phyloP scores from a whole-genome alignment of 306 rosid species.

The Trifolium dubium region DNA sequence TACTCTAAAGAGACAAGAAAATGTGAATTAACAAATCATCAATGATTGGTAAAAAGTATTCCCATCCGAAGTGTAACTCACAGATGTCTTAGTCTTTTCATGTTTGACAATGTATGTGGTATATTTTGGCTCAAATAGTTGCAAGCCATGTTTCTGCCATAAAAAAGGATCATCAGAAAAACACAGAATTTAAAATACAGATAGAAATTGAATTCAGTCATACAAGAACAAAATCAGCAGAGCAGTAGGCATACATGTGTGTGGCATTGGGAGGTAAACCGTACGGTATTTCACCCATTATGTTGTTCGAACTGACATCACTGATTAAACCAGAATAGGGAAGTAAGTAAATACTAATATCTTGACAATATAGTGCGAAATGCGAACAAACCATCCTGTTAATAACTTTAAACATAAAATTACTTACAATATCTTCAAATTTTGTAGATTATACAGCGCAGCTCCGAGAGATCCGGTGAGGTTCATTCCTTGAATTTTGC shows the following conservation, averaged over 20 bases:
- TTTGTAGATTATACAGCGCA: constrained; percentile 61
- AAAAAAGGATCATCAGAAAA: constrained; percentile 41
- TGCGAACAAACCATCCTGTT: neutral
- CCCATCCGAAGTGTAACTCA: constrained; percentile 48
- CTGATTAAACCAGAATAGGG: constrained; percentile 52
- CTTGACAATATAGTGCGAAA: neutral
- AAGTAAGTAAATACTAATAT: constrained; percentile 4
- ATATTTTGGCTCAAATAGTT: constrained; percentile 65
- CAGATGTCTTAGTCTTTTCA: constrained; percentile 76
- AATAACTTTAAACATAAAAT: constrained; percentile 9
- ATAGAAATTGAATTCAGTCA: neutral
- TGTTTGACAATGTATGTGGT: constrained; percentile 64
- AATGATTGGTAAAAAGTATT: constrained; percentile 11
- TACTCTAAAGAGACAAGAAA: constrained; percentile 7
- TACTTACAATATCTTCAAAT: constrained; percentile 77
- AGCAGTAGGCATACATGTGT: constrained; percentile 66
- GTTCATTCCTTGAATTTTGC: constrained; percentile 77
- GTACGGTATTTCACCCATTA: constrained; percentile 74
- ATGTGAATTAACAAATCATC: constrained; percentile 1
- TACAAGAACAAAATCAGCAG: constrained; percentile 9
- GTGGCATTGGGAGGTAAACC: constrained; percentile 82
- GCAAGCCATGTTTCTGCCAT: constrained; percentile 80
- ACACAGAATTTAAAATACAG: constrained; percentile 1
- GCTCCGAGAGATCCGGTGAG: constrained; percentile 76
- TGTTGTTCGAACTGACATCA: constrained; percentile 78